These are phyloP conservation scores for Apiospora kogelbergensis DNA, from an alignment of 2,329 filamentous ascomycete genomes.

Conservation along the genomic window DNA sequence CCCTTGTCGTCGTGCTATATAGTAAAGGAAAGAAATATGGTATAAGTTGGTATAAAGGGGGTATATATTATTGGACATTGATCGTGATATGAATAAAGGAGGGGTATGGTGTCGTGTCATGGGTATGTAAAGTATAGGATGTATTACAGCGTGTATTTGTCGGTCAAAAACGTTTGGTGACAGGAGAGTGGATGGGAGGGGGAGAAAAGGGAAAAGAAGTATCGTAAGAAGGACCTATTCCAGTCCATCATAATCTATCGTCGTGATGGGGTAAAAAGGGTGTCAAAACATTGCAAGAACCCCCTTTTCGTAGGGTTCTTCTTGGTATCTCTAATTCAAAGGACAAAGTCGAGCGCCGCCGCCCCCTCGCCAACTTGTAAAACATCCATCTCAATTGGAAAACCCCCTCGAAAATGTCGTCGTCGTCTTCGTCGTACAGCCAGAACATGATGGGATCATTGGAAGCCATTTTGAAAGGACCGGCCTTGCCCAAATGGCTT, in stretches of 20 bases:
- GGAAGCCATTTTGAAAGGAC: neutral
- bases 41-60: neutral
- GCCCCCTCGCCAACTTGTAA: neutral
- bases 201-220: neutral
- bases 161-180: neutral
- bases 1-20: neutral
- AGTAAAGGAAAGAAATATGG: neutral
- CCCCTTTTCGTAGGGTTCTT: conserved; percentile 4
- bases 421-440: neutral
- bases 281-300: conserved; percentile 1
- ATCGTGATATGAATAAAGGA: neutral
- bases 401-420: neutral
- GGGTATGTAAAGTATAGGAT: neutral
- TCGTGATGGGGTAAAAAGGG: neutral
- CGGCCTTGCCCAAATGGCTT: neutral
- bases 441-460: neutral
- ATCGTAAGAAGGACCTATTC: neutral
- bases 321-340: conserved; percentile 9
- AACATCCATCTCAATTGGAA: neutral
- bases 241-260: neutral
- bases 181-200: neutral
- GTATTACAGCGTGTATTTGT: conserved; percentile 8
- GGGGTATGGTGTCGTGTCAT: neutral
- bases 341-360: conserved; percentile 4
- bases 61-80: neutral